Percentiles rank a stretch among this genome's conserved stretches.
Evolutionary conservation across 306 rosid genomes (phyloP).

Genomic region (Sindora glabra): DNA sequence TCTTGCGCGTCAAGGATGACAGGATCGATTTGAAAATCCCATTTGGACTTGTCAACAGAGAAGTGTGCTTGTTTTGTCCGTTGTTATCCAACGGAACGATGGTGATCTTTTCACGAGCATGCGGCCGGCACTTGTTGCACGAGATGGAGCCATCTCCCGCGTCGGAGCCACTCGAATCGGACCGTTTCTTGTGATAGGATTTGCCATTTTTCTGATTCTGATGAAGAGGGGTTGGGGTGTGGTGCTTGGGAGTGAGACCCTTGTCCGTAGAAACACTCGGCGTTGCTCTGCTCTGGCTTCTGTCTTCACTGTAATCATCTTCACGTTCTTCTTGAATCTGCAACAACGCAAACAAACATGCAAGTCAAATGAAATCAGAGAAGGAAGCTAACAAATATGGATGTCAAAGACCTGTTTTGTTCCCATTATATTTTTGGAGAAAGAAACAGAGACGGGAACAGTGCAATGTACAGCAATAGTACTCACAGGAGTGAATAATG

Average conservation of each 20-base stretch:
- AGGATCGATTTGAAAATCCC: constrained; percentile 67
- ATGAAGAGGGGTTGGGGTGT: constrained; percentile 47
- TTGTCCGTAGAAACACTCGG: constrained; percentile 19
- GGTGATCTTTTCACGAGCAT: constrained; percentile 72
- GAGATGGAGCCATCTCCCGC: constrained; percentile 45
- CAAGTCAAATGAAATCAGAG: neutral
- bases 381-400: neutral
- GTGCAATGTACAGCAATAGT: no score
- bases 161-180: constrained; percentile 24
- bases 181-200: constrained; percentile 34
- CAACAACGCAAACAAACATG: neutral
- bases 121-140: constrained; percentile 88
- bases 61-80: constrained; percentile 28
- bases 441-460: neutral
- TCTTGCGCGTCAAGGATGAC: constrained; percentile 57
- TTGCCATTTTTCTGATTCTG: constrained; percentile 25
- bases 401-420: neutral
- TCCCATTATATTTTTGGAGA: neutral
- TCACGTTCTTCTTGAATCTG: constrained; percentile 81
- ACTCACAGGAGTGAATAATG: constrained; percentile 41
- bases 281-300: constrained; percentile 31
- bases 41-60: constrained; percentile 58
- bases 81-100: constrained; percentile 65
- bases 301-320: constrained; percentile 28
- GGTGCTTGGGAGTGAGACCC: constrained; percentile 28